Evolutionary conservation across 2,329 filamentous ascomycete species (phyloP), one percentile per base, ranked within the genome.

Genomic region (Trichophyton equinum): DNA sequence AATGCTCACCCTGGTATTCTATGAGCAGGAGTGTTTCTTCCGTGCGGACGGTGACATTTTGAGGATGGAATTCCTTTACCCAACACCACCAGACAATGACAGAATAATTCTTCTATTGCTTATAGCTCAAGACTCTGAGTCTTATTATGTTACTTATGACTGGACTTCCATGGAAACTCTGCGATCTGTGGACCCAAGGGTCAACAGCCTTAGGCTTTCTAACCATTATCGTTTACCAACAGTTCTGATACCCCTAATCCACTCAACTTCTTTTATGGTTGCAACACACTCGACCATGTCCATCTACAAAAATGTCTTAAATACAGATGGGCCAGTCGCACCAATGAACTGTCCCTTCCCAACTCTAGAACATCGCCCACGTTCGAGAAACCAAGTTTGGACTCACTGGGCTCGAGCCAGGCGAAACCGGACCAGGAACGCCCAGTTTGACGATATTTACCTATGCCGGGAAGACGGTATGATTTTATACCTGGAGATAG

Each of bases 401-500:
- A 87, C 87, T 2, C 84, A 87, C 25, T 99, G 92, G 91, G 84
- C 89, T 30, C 83, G 89, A 62, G 88, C 91, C 1, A 81, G 84
- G 62, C 85, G 92, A 6, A 81, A 84, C 25, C 80, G 80, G 62
- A 74, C 77, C 11, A 87, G 86, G 65, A 81, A 82, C 59, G 76
- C 81, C 60, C 79, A 77, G 18, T 84, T 85, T 40, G 94, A 97
- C 68, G 84, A 86, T 62, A 84, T 97, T 57, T 96, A 94, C 69
- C 77, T 99, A 15, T 88, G 87, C 9, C 84, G 91, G 60, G 92
- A 97, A 74, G 92, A 97, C 69, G 94, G 94, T 2, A 77, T 85
- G 57, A 80, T 96, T 8, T 82, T 85, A 60, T 88, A 87, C 65
- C 74, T 92, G 3, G 85, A 90, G 65, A 83, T 89, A 62, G 81